Conservation (phyloP, 2,329 filamentous ascomycete species). For the Macrophomina tecta region DNA sequence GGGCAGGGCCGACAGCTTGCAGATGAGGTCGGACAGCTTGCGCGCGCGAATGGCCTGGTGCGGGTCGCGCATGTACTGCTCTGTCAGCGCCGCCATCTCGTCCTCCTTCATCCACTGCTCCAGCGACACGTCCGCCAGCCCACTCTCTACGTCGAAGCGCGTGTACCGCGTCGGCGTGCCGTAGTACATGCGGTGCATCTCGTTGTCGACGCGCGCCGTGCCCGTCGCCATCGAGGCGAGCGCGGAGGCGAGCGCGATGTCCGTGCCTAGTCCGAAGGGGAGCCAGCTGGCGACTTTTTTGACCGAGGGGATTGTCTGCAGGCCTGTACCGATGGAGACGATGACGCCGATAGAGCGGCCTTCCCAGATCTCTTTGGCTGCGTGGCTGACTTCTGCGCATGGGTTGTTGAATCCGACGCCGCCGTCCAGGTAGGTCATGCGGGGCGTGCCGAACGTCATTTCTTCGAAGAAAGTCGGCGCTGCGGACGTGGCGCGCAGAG, state of each 20-base stretch:
- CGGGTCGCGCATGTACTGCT: slow-evolving; percentile 47
- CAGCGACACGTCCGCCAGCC: slow-evolving; percentile 45
- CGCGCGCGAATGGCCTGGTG: slow-evolving; percentile 39
- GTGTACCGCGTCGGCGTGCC: slow-evolving; percentile 44
- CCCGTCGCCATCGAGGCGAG: slow-evolving; percentile 47
- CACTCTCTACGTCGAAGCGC: slow-evolving; percentile 49
- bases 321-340: slow-evolving; percentile 46
- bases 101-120: slow-evolving; percentile 51
- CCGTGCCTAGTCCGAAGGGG: slow-evolving; percentile 47
- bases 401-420: slow-evolving; percentile 34
- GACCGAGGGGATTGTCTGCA: slow-evolving; percentile 47
- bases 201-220: slow-evolving; percentile 48
- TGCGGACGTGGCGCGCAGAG: slow-evolving; percentile 40
- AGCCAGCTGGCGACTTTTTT: slow-evolving; percentile 46
- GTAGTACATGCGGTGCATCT: slow-evolving; percentile 50
- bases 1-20: slow-evolving; percentile 44
- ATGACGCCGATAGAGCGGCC: slow-evolving; percentile 41
- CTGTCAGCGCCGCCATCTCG: slow-evolving; percentile 47
- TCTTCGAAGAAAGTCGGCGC: slow-evolving; percentile 40
- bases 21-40: slow-evolving; percentile 44
- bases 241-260: slow-evolving; percentile 45
- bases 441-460: slow-evolving; percentile 37
- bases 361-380: slow-evolving; percentile 32
- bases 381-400: slow-evolving; percentile 31
- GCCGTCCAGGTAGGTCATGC: slow-evolving; percentile 32